phyloP scores from a whole-genome alignment of 371 early-diverging fungal genomes.

The Zopfochytrium polystomum region DNA sequence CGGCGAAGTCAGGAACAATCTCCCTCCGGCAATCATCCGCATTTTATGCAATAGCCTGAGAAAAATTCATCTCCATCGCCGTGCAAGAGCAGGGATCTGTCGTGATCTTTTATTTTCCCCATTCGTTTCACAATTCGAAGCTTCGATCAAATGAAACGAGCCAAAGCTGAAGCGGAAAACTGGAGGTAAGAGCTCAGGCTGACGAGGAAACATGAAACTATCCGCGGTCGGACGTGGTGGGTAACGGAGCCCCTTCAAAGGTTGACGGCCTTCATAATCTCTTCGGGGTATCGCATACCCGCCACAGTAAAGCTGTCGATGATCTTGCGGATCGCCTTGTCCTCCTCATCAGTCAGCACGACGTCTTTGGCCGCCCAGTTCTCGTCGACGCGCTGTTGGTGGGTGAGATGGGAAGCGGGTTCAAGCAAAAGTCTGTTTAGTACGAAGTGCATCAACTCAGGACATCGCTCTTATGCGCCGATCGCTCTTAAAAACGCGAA shows the following conservation, averaged over 20 bases:
- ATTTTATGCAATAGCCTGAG: no score
- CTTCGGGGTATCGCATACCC: conserved; percentile 42
- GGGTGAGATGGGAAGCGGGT: background rate
- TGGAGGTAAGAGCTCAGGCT: no score
- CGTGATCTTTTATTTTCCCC: no score
- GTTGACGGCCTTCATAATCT: conserved; percentile 27
- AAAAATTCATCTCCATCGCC: no score
- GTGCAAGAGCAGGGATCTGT: no score
- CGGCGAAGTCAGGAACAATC: no score
- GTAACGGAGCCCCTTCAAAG: conserved; percentile 3
- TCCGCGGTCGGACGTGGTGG: no score
- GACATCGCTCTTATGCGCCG: no score
- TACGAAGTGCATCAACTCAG: background rate
- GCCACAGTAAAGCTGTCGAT: conserved; percentile 33
- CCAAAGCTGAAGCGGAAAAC: no score
- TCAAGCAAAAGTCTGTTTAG: background rate
- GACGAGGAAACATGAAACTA: background rate
- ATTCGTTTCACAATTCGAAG: no score
- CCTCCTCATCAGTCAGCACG: conserved; percentile 45
- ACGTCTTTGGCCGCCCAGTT: conserved; percentile 45
- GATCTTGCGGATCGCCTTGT: conserved; percentile 41
- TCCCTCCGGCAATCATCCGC: no score
- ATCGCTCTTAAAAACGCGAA: background rate
- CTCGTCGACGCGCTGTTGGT: conserved; percentile 49
- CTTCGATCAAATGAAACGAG: no score